A percentile compares a stretch with the other conserved stretches of the same genome.
Conservation (phyloP, 2,329 filamentous ascomycete genomes). For the Beauveria asiatica region DNA sequence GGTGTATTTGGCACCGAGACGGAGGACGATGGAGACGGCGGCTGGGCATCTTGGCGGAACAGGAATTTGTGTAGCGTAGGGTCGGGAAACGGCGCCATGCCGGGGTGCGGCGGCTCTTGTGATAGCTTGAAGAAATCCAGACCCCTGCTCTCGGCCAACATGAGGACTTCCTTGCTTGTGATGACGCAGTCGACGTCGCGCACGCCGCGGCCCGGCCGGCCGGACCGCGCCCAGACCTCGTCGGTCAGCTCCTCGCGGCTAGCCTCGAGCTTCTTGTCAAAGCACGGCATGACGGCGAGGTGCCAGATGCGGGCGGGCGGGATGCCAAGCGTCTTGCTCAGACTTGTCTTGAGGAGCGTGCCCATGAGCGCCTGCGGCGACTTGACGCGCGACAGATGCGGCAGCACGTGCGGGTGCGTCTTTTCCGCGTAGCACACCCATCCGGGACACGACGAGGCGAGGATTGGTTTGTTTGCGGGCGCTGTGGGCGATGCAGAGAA, state of each 20-base stretch:
- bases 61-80: slow-evolving; percentile 61
- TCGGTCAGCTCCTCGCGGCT: slow-evolving; percentile 88
- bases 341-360: slow-evolving; percentile 77
- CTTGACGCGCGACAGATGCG: slow-evolving; percentile 84
- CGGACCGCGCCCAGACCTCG: slow-evolving; percentile 55
- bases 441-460: slow-evolving; percentile 87
- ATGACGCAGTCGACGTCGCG: slow-evolving; percentile 97
- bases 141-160: slow-evolving; percentile 72
- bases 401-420: slow-evolving; percentile 87
- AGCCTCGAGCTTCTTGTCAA: slow-evolving; percentile 97
- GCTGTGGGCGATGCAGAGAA: not conserved
- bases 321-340: slow-evolving; percentile 65
- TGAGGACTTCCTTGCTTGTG: slow-evolving; percentile 87
- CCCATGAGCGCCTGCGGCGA: slow-evolving; percentile 90
- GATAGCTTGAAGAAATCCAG: slow-evolving; percentile 69
- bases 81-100: slow-evolving; percentile 62
- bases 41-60: slow-evolving; percentile 43
- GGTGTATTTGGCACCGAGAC: slow-evolving; percentile 32
- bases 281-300: slow-evolving; percentile 93
- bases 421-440: slow-evolving; percentile 99
- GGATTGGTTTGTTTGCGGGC: slow-evolving; percentile 47
- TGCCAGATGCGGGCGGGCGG: slow-evolving; percentile 83
- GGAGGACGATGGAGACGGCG: not conserved
- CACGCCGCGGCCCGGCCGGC: slow-evolving; percentile 45
- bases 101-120: slow-evolving; percentile 40